phyloP scores from a whole-genome alignment of 225 moss, liverwort and hornwort species.

The Marchantia paleacea region DNA sequence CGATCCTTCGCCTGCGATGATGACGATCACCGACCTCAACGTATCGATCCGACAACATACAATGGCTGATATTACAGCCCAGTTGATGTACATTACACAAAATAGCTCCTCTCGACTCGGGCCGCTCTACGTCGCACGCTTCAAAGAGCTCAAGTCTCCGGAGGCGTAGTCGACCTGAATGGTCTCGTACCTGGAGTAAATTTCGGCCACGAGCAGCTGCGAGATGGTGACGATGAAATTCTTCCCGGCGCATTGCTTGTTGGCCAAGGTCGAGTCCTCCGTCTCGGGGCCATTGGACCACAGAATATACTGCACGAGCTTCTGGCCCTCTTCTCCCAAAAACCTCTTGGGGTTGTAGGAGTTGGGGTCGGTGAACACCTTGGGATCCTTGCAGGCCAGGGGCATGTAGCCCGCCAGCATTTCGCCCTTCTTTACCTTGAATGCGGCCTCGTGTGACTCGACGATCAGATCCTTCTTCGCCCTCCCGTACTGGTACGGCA shows the following conservation, averaged over 20 bases:
- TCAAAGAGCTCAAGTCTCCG: not conserved
- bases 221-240: constrained; percentile 45
- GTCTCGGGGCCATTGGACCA: constrained; percentile 81
- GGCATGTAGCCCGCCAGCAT: constrained; percentile 58
- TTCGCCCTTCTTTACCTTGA: constrained; percentile 61
- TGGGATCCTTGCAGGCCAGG: constrained; percentile 48
- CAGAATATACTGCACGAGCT: constrained; percentile 55
- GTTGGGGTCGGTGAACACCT: constrained; percentile 45
- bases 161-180: constrained; percentile 5
- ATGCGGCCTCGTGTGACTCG: constrained; percentile 45
- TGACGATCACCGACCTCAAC: not conserved
- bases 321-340: constrained; percentile 57
- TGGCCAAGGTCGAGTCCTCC: constrained; percentile 25
- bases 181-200: constrained; percentile 49
- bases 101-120: not conserved
- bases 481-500: constrained; percentile 50
- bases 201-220: constrained; percentile 44
- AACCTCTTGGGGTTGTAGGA: constrained; percentile 53
- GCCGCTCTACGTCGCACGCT: not conserved
- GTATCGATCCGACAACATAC: not conserved
- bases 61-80: not conserved
- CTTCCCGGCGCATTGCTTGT: constrained; percentile 80
- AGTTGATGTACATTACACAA: not conserved
- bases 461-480: constrained; percentile 50
- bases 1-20: not conserved